Conservation (phyloP, 2,329 filamentous ascomycete genomes). For the Dactylellina leptospora region DNA sequence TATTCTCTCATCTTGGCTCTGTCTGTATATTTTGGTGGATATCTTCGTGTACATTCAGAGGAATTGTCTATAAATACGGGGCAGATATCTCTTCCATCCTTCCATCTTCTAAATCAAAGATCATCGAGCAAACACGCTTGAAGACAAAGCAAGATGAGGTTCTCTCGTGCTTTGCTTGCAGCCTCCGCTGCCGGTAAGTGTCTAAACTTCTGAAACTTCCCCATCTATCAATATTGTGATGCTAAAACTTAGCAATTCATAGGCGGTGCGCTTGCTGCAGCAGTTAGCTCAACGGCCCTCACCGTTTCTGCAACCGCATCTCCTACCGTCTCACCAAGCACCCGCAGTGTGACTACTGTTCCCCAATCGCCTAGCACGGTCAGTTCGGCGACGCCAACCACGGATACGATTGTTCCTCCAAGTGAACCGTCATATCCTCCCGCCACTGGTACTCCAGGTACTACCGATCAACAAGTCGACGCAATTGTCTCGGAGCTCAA, state of each 20-base stretch:
- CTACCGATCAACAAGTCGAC: conserved; percentile 36
- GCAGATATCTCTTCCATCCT: background rate
- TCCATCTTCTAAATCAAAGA: conserved; percentile 4
- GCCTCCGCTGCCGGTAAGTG: conserved; percentile 33
- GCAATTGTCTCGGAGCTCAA: conserved; percentile 28
- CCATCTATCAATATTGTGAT: background rate
- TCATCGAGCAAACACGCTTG: conserved; percentile 14
- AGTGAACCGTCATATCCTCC: conserved; percentile 48
- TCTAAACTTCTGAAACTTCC: background rate
- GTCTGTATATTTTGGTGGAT: background rate
- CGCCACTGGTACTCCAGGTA: conserved; percentile 30
- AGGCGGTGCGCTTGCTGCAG: conserved; percentile 18
- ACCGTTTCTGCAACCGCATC: background rate
- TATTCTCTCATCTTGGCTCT: background rate
- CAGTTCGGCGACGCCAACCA: background rate
- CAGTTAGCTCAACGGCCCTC: background rate
- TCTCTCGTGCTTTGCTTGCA: conserved; percentile 27
- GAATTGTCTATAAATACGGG: conserved; percentile 33
- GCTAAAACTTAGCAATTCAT: conserved; percentile 6
- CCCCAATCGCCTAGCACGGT: background rate
- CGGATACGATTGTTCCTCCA: conserved; percentile 17
- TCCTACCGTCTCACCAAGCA: background rate
- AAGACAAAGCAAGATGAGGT: conserved; percentile 26
- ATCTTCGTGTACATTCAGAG: background rate
- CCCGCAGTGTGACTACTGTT: background rate